Evolutionary conservation across 1,139 yeast genomes (phyloP).

Genomic region (Blastobotrys indianensis): DNA sequence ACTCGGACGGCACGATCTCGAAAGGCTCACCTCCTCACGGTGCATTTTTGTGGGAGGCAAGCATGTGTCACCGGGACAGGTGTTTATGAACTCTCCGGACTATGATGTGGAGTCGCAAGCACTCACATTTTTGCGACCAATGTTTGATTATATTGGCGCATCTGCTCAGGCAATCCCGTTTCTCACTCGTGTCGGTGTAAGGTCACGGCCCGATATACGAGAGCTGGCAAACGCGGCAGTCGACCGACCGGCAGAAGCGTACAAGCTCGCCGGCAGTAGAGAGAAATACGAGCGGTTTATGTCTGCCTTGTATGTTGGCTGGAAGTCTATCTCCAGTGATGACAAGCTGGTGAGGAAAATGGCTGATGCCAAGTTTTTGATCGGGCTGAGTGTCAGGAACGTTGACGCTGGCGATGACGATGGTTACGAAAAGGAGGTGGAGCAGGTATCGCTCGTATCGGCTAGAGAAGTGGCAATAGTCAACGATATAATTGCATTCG

Average conservation of each 20-base stretch:
- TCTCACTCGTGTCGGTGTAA: constrained; percentile 32
- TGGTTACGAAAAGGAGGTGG: constrained; percentile 16
- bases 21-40: constrained; percentile 9
- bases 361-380: constrained; percentile 29
- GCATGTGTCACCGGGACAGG: constrained; percentile 21
- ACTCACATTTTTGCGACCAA: constrained; percentile 24
- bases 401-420: constrained; percentile 16
- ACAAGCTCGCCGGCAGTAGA: constrained; percentile 25
- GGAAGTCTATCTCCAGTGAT: constrained; percentile 24
- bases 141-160: constrained; percentile 30
- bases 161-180: constrained; percentile 30
- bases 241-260: constrained; percentile 30
- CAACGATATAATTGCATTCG: constrained; percentile 37
- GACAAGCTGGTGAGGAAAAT: constrained; percentile 26
- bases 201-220: constrained; percentile 31
- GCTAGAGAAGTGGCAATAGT: constrained; percentile 34
- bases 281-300: constrained; percentile 28
- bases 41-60: constrained; percentile 6
- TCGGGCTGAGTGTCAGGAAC: constrained; percentile 25
- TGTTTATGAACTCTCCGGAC: constrained; percentile 20
- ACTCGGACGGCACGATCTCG: constrained; percentile 6
- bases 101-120: constrained; percentile 10
- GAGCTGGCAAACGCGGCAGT: constrained; percentile 32
- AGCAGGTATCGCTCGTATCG: constrained; percentile 23
- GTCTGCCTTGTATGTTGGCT: constrained; percentile 24